Evolutionary conservation across 108 stramenopile species (phyloP), one percentile per base, ranked within the genome.

Genomic region (Nitzschia putrida): DNA sequence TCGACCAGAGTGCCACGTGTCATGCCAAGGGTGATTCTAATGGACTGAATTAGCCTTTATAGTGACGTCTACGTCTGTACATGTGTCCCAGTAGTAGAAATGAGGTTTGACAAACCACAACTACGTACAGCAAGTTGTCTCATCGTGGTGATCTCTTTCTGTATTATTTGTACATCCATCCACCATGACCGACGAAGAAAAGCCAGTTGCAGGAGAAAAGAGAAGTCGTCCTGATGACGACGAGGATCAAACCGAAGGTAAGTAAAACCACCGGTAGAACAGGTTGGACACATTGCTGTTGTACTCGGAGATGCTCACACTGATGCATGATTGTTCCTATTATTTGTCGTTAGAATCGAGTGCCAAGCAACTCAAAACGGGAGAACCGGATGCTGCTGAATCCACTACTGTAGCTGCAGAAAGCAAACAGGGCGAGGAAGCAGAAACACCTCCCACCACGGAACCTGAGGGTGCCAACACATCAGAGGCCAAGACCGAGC

Each of bases 191-290:
- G 67, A 41, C 26, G 22, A 38, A 1, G 73, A 45, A 23, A 51
- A 41, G 38, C 38, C 21, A 21, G 41, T 13, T 9, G 56, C 16
- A 42, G 23, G 50, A 22, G 65, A n/a, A 25, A 74, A 74, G 39
- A 59, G 73, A 67, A 61, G 52, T 14, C 66, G 65, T 40, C 22
- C 47, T 7, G 73, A 74, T 8, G 73, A 67, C 29, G 37, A 44
- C 21, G 71, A 63, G 21, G 55, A 56, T 49, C 26, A 40, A 20
- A 29, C 72, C 39, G 55, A 73, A 51, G 56, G 64, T 64, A 39
- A 9, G 56, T 37, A 20, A 57, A 59, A 18, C 52, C 5, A 10
- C 4, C 37, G 0, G 38, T 34, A 41, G 10, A 13, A 39, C 39
- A 7, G 59, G 0, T 7, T 40, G 13, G 55, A 56, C 55, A 0